Conservation (phyloP, 2,329 filamentous ascomycete genomes). For the Xylariaceae sp. region DNA sequence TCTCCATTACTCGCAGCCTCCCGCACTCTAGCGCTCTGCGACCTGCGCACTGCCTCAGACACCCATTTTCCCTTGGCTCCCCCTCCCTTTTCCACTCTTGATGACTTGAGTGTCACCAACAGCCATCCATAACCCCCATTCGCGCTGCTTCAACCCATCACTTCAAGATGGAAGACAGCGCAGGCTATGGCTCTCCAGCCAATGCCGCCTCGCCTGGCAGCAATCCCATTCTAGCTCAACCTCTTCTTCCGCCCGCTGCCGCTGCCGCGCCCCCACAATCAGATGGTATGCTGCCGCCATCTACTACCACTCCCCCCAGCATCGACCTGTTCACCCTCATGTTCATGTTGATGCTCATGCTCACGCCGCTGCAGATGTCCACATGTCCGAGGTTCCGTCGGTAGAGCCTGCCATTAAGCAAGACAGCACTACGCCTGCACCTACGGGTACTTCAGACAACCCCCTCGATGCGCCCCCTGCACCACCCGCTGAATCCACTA, state of each 20-base stretch:
- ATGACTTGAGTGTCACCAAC: slow-evolving; percentile 18
- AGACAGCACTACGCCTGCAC: slow-evolving; percentile 58
- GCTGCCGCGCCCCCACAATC: slow-evolving; percentile 34
- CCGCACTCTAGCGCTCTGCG: no score
- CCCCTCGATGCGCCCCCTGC: slow-evolving; percentile 67
- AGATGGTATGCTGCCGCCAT: slow-evolving; percentile 44
- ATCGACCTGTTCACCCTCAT: slow-evolving; percentile 6
- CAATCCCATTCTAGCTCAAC: slow-evolving; percentile 56
- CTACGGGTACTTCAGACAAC: slow-evolving; percentile 55
- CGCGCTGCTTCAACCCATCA: slow-evolving; percentile 5
- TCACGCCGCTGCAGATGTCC: slow-evolving; percentile 50
- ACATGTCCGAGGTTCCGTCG: slow-evolving; percentile 56
- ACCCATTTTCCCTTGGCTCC: not conserved
- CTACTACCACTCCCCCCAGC: not conserved
- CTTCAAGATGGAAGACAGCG: slow-evolving; percentile 55
- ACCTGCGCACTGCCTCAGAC: no score
- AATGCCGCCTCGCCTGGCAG: slow-evolving; percentile 55
- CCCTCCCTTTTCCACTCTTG: slow-evolving; percentile 12
- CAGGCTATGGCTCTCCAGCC: slow-evolving; percentile 56
- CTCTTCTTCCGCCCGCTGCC: slow-evolving; percentile 47
- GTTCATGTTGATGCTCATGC: slow-evolving; percentile 6
- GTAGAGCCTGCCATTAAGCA: slow-evolving; percentile 55
- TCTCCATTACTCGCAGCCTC: no score
- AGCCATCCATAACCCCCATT: no score
- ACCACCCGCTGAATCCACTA: slow-evolving; percentile 59